Conservation (phyloP, 345 rosid genomes). For the Lepidium sativum region DNA sequence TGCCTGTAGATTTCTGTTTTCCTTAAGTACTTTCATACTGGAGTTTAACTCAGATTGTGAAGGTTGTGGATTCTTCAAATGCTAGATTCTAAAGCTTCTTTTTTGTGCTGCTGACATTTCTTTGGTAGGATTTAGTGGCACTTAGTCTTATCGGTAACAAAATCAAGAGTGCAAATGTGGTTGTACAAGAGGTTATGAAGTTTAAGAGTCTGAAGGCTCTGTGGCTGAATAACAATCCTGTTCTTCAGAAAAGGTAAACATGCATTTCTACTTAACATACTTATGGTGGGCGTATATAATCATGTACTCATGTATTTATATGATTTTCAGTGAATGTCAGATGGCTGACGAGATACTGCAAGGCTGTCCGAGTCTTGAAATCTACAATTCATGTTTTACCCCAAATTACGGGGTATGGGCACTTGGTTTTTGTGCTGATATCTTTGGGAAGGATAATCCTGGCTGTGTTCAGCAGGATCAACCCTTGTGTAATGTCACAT, state of each 20-base stretch:
- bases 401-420: constrained; percentile 73
- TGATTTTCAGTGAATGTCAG: constrained; percentile 38
- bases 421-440: constrained; percentile 69
- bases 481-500: constrained; percentile 47
- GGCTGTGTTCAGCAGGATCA: constrained; percentile 29
- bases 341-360: constrained; percentile 43
- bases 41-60: neutral
- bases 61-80: neutral
- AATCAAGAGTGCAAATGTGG: constrained; percentile 42
- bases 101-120: neutral
- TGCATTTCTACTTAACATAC: constrained; percentile 1
- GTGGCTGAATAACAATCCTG: constrained; percentile 83
- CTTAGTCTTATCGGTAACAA: constrained; percentile 79
- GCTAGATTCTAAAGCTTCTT: constrained; percentile 8
- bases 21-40: neutral
- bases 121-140: constrained; percentile 60
- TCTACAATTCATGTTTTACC: constrained; percentile 70
- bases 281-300: neutral
- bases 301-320: constrained; percentile 10
- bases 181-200: constrained; percentile 53
- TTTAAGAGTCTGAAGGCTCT: constrained; percentile 64
- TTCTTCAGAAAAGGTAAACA: constrained; percentile 46
- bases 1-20: neutral
- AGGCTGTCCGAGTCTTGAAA: constrained; percentile 65
- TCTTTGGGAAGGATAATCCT: constrained; percentile 61